Evolutionary conservation across 148 eudicot species (phyloP).

Genomic region (Chenopodium formosanum): DNA sequence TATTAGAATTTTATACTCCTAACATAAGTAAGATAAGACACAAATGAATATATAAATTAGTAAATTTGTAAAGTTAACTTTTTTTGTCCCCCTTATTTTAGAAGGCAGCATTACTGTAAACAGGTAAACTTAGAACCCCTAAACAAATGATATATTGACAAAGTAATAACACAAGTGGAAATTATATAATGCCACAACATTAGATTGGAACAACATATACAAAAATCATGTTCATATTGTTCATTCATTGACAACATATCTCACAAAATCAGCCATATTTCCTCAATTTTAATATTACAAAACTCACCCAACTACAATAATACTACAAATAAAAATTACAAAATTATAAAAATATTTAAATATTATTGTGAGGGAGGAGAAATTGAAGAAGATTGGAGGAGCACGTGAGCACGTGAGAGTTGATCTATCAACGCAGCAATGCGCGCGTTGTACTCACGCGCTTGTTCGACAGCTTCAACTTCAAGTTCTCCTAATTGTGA

Average conservation of each 20-base stretch:
- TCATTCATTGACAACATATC: not conserved
- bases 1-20: too few species aligned
- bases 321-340: too few species aligned
- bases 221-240: not conserved
- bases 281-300: not conserved
- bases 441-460: constrained; percentile 44
- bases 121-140: too few species aligned
- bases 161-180: too few species aligned
- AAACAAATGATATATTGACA: too few species aligned
- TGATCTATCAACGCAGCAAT: constrained; percentile 46
- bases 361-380: not conserved
- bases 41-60: too few species aligned
- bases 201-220: not conserved
- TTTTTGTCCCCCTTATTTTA: too few species aligned
- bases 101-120: too few species aligned
- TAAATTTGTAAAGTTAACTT: too few species aligned
- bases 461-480: constrained; percentile 61
- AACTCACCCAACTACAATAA: not conserved
- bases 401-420: constrained; percentile 31
- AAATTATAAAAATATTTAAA: too few species aligned
- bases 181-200: too few species aligned
- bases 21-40: too few species aligned
- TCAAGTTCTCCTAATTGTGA: constrained; percentile 67
- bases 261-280: not conserved
- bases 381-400: constrained; percentile 19